phyloP scores from a whole-genome alignment of 495 filamentous ascomycete genomes.

The Podospora pseudoanserina region DNA sequence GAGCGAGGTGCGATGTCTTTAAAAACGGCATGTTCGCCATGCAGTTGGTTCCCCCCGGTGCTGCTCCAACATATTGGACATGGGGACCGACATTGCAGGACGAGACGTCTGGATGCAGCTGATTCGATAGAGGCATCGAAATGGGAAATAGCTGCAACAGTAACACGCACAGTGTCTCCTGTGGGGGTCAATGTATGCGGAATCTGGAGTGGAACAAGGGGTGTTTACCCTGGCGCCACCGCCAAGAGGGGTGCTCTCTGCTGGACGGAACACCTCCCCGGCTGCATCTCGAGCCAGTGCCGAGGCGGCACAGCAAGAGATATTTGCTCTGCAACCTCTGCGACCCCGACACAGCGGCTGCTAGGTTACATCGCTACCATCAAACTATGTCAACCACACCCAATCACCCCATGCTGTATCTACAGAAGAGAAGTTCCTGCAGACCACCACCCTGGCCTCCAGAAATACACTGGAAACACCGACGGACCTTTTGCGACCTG shows the following conservation, averaged over 20 bases:
- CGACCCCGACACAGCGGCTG: neutral
- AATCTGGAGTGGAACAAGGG: neutral
- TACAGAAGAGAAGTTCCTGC: neutral
- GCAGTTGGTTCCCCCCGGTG: slow-evolving; percentile 3
- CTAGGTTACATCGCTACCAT: slow-evolving; percentile 6
- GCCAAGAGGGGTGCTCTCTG: neutral
- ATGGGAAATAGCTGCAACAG: slow-evolving; percentile 9
- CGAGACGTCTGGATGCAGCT: slow-evolving; percentile 3
- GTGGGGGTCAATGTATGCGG: neutral
- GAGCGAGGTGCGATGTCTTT: slow-evolving; percentile 8
- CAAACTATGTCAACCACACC: neutral
- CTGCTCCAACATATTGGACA: slow-evolving; percentile 3
- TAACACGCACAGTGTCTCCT: neutral
- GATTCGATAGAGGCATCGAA: slow-evolving; percentile 7
- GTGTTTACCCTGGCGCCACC: neutral
- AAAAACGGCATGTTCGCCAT: slow-evolving; percentile 10
- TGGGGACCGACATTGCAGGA: neutral
- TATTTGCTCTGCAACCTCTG: neutral
- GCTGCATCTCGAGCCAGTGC: neutral
- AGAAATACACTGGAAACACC: slow-evolving; percentile 4
- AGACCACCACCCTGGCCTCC: neutral
- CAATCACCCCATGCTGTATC: neutral
- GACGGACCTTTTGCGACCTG: neutral
- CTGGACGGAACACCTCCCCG: slow-evolving; percentile 1
- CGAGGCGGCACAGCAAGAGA: neutral